Evolutionary conservation across 805 yeast genomes (phyloP).

Genomic region (Clavispora vitiphila): DNA sequence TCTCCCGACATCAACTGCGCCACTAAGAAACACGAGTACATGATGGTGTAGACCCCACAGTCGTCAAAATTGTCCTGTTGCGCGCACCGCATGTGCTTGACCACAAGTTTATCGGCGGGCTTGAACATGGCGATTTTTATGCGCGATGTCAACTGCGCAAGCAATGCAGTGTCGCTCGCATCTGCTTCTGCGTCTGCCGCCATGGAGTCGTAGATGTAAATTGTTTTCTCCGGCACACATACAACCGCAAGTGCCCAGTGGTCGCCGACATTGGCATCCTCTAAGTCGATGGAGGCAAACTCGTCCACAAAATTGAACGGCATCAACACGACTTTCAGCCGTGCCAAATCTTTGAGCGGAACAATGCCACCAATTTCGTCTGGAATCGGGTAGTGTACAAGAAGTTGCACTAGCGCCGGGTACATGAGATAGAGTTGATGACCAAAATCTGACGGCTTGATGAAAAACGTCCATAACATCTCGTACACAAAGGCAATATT

Average conservation of each 20-base stretch:
- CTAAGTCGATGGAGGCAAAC: conserved; percentile 36
- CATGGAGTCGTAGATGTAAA: conserved; percentile 60
- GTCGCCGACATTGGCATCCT: conserved; percentile 58
- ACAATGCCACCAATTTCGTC: conserved; percentile 34
- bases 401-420: conserved; percentile 63
- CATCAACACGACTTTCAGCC: conserved; percentile 48
- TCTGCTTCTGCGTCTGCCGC: conserved; percentile 22
- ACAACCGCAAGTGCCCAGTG: conserved; percentile 72
- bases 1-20: conserved; percentile 21
- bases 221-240: conserved; percentile 41
- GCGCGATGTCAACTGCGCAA: conserved; percentile 19
- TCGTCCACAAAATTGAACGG: conserved; percentile 62
- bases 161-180: conserved; percentile 29
- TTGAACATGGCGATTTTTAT: conserved; percentile 19
- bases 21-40: conserved; percentile 32
- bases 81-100: conserved; percentile 38
- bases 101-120: conserved; percentile 19
- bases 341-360: conserved; percentile 28
- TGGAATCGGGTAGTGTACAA: conserved; percentile 44
- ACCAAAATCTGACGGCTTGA: conserved; percentile 14
- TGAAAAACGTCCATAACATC: conserved; percentile 24
- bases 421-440: conserved; percentile 29
- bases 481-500: conserved; percentile 62
- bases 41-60: conserved; percentile 49
- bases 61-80: conserved; percentile 65